Evolutionary conservation across 495 filamentous ascomycete genomes (phyloP), one percentile per base, ranked within the genome.

Genomic region (Pseudomonodictys pantanalensis): DNA sequence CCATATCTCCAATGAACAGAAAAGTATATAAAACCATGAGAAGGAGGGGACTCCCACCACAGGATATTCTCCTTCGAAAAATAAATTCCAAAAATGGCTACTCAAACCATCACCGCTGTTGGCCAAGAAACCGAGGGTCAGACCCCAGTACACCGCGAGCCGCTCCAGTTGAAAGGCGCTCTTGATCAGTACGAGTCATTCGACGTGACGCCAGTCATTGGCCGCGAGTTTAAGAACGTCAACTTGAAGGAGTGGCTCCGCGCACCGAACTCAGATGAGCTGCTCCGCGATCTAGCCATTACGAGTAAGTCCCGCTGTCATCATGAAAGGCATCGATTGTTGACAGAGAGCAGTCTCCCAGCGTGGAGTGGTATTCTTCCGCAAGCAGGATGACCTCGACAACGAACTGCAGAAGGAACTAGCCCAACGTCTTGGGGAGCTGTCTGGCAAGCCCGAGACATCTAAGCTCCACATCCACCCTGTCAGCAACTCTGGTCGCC

Each of bases 291-390:
- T 38, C 74, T 90, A 2, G 84, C 86, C 18, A 79, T 87, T 25
- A 86, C 83, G 8, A 76, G 86, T 88, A 55, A 55, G 56, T 20
- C 10, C 18, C 24, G 72, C 75, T n/a, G 11, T 26, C 2, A 12
- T n/a, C 35, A 3, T 20, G 8, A 10, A 18, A 39, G 12, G 39
- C 47, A 52, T 15, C 29, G 23, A 20, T 10, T n/a, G 18, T 24
- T 12, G 17, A 4, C n/a, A n/a, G n/a, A n/a, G n/a, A 10, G 41
- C 38, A 91, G 88, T 93, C 64, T 92, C 88, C 15, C 83, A 86
- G 62, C 83, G 88, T 0, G 87, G 88, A 2, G 89, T 93, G 0
- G 89, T 92, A 38, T 91, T 90, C 76, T 90, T 93, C 75, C 86
- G 88, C 25, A 79, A 81, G 32, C 89, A 92, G 62, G 81, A 90